Base-by-base conservation (phyloP, 139 green algal species). In the Mesostigma viride region DNA sequence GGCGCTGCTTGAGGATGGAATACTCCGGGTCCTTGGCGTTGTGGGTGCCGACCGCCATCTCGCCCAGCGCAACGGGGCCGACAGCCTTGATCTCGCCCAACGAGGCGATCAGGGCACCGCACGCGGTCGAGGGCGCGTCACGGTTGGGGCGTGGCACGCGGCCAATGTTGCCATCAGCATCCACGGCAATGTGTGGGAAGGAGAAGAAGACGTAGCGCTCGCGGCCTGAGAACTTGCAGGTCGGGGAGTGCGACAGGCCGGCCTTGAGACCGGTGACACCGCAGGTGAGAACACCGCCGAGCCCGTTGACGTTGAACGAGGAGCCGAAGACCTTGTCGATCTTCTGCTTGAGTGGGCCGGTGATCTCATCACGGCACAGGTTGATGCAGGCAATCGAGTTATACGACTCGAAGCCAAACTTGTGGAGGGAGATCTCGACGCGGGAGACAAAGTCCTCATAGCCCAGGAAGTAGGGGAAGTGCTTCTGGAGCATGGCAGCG, bases 361-460 rank as follows among this genome's bases (percentile, higher is more conserved):
- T 93, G 14, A 90, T 79, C 84, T 95, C 88, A 51, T 95, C 88
- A 71, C 88, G 84, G 84, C 88, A n/a, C n/a, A n/a, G n/a, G n/a
- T n/a, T n/a, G n/a, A n/a, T n/a, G n/a, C n/a, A n/a, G n/a, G n/a
- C n/a, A 95, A n/a, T n/a, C n/a, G n/a, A n/a, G n/a, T n/a, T n/a
- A n/a, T n/a, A n/a, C n/a, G n/a, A n/a, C n/a, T n/a, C n/a, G n/a
- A n/a, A n/a, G n/a, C n/a, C n/a, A n/a, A n/a, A n/a, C n/a, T n/a
- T n/a, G n/a, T n/a, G n/a, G n/a, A n/a, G n/a, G n/a, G n/a, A n/a
- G n/a, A n/a, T n/a, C n/a, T n/a, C n/a, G n/a, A n/a, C n/a, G n/a
- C n/a, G n/a, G n/a, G n/a, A n/a, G n/a, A n/a, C n/a, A n/a, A n/a
- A n/a, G n/a, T n/a, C n/a, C n/a, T n/a, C n/a, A n/a, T n/a, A n/a